Evolutionary conservation across 1,284 basidiomycete genomes (phyloP), one percentile per base, ranked within the genome.

Genomic region (Trichosporon sp.): DNA sequence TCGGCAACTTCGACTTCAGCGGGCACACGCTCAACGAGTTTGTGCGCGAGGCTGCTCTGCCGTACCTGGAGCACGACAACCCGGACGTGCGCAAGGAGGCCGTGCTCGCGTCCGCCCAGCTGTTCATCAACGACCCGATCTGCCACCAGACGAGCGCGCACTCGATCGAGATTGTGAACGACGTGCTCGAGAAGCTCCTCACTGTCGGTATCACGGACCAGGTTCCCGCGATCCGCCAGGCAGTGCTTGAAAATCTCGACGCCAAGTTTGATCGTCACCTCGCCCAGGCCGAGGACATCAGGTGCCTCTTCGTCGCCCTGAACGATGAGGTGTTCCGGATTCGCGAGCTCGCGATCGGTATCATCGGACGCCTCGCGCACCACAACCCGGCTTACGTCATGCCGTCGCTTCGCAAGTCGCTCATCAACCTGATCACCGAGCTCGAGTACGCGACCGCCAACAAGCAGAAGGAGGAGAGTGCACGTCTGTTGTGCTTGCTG

Each of bases 331-430:
- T 92, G 6, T 98, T 97, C 84, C 91, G 91, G 67, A 98, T 98
- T 79, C 90, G 97, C 19, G 90, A 95, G 65, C 90, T 92, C 11
- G 96, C 96, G 2, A 94, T 99, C 65, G 86, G 87, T 32, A 89
- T 99, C 75, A 98, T 99, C 76, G 97, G 97, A 2, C 91, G 97
- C 35, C 88, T 99, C 32, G 94, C 96, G 1, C 90, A 91, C 78
- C 93, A 98, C 85, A 99, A 99, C 79, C 97, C 97, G 0, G 97
- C 97, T 46, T 98, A 98, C 85, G 96, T 99, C 40, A 98, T 99
- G 92, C 96, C 97, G 2, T 96, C 94, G 5, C 86, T 99, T 48
- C 89, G 97, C 68, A 99, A 99, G 84, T 92, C 96, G 1, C 87
- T 99, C 70, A 98, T 99, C 72, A 96, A 99, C 81, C 89, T 99